Evolutionary conservation across 805 yeast species (phyloP).

Genomic region (Schizosaccharomyces lindneri): DNA sequence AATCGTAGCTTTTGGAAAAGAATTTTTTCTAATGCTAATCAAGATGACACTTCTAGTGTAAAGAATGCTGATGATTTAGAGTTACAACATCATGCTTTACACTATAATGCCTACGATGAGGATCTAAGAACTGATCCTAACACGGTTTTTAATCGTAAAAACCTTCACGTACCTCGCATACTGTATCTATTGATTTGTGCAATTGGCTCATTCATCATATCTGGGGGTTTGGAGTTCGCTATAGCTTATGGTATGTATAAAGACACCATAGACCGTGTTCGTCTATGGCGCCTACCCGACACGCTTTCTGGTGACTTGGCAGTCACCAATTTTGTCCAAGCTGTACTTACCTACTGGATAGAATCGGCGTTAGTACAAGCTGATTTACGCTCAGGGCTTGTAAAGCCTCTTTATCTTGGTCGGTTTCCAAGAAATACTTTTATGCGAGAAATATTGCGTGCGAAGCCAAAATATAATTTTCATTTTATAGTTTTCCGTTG

Average conservation of each 20-base stretch:
- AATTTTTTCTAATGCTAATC: not conserved
- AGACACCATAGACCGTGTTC: not conserved
- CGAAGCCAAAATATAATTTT: not conserved
- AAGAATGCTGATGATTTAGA: not conserved
- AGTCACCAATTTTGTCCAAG: not conserved
- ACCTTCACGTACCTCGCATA: not conserved
- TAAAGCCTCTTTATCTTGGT: not conserved
- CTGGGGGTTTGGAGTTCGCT: conserved; percentile 1
- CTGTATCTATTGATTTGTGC: not conserved
- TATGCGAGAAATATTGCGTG: not conserved
- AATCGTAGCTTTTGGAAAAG: too few species aligned
- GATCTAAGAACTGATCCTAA: not conserved
- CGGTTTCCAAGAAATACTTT: not conserved
- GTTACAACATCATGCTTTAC: not conserved
- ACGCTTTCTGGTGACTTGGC: conserved; percentile 1
- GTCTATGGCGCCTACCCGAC: conserved; percentile 2
- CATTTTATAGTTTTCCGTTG: not conserved
- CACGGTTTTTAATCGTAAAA: not conserved
- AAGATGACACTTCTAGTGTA: not conserved
- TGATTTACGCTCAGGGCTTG: conserved; percentile 1
- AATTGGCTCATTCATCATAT: not conserved
- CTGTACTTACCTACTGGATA: not conserved
- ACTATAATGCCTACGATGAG: not conserved
- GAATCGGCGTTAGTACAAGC: not conserved
- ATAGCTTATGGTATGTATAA: conserved; percentile 2